Evolutionary conservation across 108 stramenopile species (phyloP), one percentile per base, ranked within the genome.

Genomic region (Cylindrotheca fusiformis): DNA sequence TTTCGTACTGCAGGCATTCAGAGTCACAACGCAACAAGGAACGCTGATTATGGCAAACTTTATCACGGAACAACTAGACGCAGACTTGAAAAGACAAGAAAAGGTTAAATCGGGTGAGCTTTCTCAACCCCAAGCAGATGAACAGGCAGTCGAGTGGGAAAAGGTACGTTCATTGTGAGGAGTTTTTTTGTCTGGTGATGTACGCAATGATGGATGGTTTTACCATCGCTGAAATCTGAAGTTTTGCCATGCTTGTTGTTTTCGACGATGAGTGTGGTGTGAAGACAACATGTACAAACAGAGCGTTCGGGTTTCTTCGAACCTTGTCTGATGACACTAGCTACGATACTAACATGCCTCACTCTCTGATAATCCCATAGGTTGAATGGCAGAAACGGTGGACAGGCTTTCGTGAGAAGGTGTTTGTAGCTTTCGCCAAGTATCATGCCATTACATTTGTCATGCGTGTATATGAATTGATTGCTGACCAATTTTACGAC

Each of bases 371-470:
- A n/a, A n/a, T n/a, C n/a, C n/a, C 3, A 0, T 71, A 83, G 82
- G 55, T 49, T 36, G 84, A 85, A 74, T 85, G 84, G 84, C 52
- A 81, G 23, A 74, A 71, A 28, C 77, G 80, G 4, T 77, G 71
- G 75, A 57, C 71, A 21, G 33, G 27, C 1, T 76, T 85, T 27
- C 78, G 75, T 0, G 55, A 55, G 4, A 75, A 76, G 41, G 32
- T 79, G 28, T 29, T 53, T 3, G 51, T 28, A 5, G 84, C 78
- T 22, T 61, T 79, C n/a, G 31, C 68, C 21, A 81, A 79, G 36
- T 85, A 77, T 48, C 84, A 85, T 62, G 63, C 63, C 19, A 48
- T 82, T 24, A 79, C 69, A 1, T 23, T 79, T 1, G 29, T 77
- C 26, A 73, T 81, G 67, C 49, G 84, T 50, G 56, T 64, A 0